These are phyloP conservation scores for Xerocomus nothofagi DNA, from an alignment of 1,284 basidiomycete genomes.

Conservation along the genomic window DNA sequence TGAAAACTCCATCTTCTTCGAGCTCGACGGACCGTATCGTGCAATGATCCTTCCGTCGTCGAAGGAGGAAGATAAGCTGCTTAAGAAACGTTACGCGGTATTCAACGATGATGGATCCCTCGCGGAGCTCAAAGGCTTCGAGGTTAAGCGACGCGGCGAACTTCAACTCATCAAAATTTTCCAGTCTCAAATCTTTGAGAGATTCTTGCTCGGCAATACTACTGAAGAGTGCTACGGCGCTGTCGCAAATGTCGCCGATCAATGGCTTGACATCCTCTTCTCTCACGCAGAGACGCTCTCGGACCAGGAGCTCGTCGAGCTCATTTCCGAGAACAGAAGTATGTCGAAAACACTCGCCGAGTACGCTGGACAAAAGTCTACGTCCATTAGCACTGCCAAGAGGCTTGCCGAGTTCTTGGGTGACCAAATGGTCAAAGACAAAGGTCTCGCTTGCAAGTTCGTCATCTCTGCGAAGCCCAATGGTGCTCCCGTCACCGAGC, in stretches of 20 bases:
- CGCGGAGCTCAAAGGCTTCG: slow-evolving; percentile 98
- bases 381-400: slow-evolving; percentile 95
- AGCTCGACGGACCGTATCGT: slow-evolving; percentile 97
- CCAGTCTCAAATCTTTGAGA: slow-evolving; percentile 98
- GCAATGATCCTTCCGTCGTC: slow-evolving; percentile 99
- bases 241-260: slow-evolving; percentile 92
- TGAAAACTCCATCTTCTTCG: slow-evolving; percentile 99
- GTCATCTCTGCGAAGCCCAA: slow-evolving; percentile 95
- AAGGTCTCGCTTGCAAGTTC: slow-evolving; percentile 98
- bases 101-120: slow-evolving; percentile 98
- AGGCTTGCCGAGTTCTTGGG: slow-evolving; percentile 97
- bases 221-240: slow-evolving; percentile 95
- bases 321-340: slow-evolving; percentile 98
- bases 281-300: slow-evolving; percentile 81
- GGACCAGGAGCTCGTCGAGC: slow-evolving; percentile 94
- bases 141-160: slow-evolving; percentile 97
- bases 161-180: slow-evolving; percentile 99
- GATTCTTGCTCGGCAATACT: slow-evolving; percentile 90
- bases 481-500: slow-evolving; percentile 95
- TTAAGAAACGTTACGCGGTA: slow-evolving; percentile 99
- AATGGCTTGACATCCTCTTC: slow-evolving; percentile 97
- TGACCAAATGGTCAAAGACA: slow-evolving; percentile 99
- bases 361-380: slow-evolving; percentile 96
- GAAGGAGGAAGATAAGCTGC: slow-evolving; percentile 97
- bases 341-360: slow-evolving; percentile 98